Percentiles rank a stretch among this genome's conserved stretches.
Conservation (phyloP, 2,329 filamentous ascomycete genomes). For the Aureobasidium pullulans region DNA sequence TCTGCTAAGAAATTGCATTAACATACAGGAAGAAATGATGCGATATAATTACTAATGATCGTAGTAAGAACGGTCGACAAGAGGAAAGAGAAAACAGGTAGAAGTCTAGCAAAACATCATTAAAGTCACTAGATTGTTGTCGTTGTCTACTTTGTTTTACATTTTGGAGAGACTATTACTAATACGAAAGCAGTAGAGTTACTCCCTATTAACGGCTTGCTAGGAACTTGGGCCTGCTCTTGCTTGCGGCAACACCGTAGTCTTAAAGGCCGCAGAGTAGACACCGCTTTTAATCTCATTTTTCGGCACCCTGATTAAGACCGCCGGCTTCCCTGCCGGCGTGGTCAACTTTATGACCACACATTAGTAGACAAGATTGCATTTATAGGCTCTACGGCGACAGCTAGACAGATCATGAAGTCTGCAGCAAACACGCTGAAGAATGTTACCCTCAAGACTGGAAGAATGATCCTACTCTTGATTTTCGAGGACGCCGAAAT, state of each 20-base stretch:
- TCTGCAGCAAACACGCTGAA: slow-evolving; percentile 54
- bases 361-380: slow-evolving; percentile 64
- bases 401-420: slow-evolving; percentile 65
- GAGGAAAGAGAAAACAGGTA: too few species aligned
- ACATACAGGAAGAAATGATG: too few species aligned
- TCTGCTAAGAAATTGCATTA: too few species aligned
- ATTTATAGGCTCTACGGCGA: slow-evolving; percentile 66
- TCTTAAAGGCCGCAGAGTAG: slow-evolving; percentile 50
- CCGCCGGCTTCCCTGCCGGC: slow-evolving; percentile 68
- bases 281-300: slow-evolving; percentile 49
- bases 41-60: too few species aligned
- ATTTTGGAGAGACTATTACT: too few species aligned
- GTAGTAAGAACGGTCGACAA: too few species aligned
- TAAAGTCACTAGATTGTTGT: too few species aligned
- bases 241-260: slow-evolving; percentile 48
- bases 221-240: slow-evolving; percentile 67
- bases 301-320: slow-evolving; percentile 56
- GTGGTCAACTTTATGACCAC: slow-evolving; percentile 71
- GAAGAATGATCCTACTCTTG: slow-evolving; percentile 48
- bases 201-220: slow-evolving; percentile 65
- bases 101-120: too few species aligned
- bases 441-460: slow-evolving; percentile 53
- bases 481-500: slow-evolving; percentile 48
- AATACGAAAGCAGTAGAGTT: slow-evolving; percentile 52
- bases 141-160: too few species aligned